Evolutionary conservation across 2,329 filamentous ascomycete genomes (phyloP).

Genomic region (Gaeumannomyces sp.): DNA sequence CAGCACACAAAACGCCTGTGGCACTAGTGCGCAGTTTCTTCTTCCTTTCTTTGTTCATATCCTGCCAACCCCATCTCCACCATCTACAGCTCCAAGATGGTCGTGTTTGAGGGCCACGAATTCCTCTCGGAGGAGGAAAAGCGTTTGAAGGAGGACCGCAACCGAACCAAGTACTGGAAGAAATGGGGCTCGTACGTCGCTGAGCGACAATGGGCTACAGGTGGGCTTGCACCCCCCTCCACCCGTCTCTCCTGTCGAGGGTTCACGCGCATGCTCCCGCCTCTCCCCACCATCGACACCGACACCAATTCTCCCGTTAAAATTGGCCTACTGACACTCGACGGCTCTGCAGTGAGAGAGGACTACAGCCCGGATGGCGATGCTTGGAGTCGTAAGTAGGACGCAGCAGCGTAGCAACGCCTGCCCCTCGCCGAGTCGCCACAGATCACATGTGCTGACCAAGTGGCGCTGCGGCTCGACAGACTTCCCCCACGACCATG

Average conservation of each 20-base stretch:
- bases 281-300: background rate
- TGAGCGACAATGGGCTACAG: slow-evolving; percentile 93
- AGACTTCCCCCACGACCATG: slow-evolving; percentile 94
- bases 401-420: slow-evolving; percentile 7
- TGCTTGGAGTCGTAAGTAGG: slow-evolving; percentile 82
- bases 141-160: slow-evolving; percentile 77
- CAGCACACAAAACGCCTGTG: background rate
- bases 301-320: background rate
- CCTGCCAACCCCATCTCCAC: background rate
- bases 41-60: background rate
- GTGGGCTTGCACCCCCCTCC: slow-evolving; percentile 39
- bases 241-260: background rate
- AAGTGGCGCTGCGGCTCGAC: slow-evolving; percentile 11
- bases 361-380: slow-evolving; percentile 88
- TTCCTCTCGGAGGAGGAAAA: slow-evolving; percentile 87
- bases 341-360: slow-evolving; percentile 61
- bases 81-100: slow-evolving; percentile 54
- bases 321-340: slow-evolving; percentile 12
- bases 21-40: background rate
- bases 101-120: slow-evolving; percentile 81
- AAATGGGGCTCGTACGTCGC: slow-evolving; percentile 94
- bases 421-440: slow-evolving; percentile 3
- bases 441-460: slow-evolving; percentile 21
- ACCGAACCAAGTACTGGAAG: slow-evolving; percentile 91
- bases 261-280: background rate